phyloP scores from a whole-genome alignment of 1,284 basidiomycete genomes.

The Microbotryomycetes sp. region DNA sequence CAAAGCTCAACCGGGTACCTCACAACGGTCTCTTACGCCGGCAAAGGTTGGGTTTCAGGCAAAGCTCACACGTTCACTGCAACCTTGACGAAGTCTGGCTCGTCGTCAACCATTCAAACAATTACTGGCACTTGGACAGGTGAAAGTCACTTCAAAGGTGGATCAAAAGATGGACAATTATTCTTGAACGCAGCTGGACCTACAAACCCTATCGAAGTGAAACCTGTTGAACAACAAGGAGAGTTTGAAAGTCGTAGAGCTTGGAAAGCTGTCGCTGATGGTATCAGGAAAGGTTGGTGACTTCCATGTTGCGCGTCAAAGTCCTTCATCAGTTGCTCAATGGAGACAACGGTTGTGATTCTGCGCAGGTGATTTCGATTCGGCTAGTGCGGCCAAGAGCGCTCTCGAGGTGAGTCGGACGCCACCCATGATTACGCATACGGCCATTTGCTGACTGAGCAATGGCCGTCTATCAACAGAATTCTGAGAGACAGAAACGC shows the following conservation, averaged over 20 bases:
- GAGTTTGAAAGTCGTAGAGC: conserved; percentile 81
- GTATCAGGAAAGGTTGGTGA: conserved; percentile 58
- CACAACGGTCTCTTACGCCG: conserved; percentile 69
- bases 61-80: conserved; percentile 93
- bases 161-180: conserved; percentile 44
- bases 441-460: background rate
- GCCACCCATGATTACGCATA: background rate
- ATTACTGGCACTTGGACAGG: conserved; percentile 88
- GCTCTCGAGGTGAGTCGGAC: conserved; percentile 75
- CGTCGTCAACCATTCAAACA: conserved; percentile 48
- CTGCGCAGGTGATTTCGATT: conserved; percentile 71
- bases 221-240: conserved; percentile 57
- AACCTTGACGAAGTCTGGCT: conserved; percentile 50
- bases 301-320: background rate
- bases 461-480: conserved; percentile 48
- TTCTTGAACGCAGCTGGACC: conserved; percentile 33
- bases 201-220: conserved; percentile 58
- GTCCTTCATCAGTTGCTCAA: background rate
- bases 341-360: background rate
- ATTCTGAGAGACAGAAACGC: conserved; percentile 82
- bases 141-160: conserved; percentile 48
- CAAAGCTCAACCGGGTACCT: conserved; percentile 67
- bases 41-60: conserved; percentile 58
- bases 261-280: conserved; percentile 82
- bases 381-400: conserved; percentile 82